Conservation (phyloP, 495 filamentous ascomycete species). For the Thermochaetoides thermophila region DNA sequence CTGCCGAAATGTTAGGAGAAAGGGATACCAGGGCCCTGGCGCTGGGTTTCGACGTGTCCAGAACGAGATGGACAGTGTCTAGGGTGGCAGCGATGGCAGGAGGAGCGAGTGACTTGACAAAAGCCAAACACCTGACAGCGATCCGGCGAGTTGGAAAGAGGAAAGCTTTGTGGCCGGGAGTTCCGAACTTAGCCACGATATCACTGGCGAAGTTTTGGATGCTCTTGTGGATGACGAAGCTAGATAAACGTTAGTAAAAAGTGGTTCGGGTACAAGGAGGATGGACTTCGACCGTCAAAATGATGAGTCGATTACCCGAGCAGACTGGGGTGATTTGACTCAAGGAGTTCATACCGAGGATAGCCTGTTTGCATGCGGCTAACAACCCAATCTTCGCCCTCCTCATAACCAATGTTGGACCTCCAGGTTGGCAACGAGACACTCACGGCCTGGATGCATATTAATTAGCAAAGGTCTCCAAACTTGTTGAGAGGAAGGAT, state of each 20-base stretch:
- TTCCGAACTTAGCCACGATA: conserved; percentile 49
- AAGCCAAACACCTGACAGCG: conserved; percentile 54
- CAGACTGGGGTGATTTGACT: no score
- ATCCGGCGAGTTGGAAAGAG: conserved; percentile 59
- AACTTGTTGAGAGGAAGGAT: no score
- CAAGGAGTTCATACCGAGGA: conserved; percentile 65
- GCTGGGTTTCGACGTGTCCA: conserved; percentile 34
- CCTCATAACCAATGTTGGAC: conserved; percentile 82
- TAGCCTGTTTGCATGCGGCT: conserved; percentile 81
- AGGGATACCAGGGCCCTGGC: conserved; percentile 30
- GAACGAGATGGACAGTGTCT: conserved; percentile 51
- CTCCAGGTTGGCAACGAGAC: conserved; percentile 92
- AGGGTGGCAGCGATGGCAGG: conserved; percentile 33
- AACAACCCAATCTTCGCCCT: conserved; percentile 76
- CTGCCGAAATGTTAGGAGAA: conserved; percentile 43
- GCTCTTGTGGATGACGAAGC: conserved; percentile 81
- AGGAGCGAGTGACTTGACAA: conserved; percentile 46
- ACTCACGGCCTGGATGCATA: conserved; percentile 83
- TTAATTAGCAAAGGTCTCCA: no score
- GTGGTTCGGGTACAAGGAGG: neutral
- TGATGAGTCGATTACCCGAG: neutral
- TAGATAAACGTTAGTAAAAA: conserved; percentile 12
- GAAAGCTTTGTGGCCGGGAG: conserved; percentile 50
- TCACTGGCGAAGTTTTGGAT: conserved; percentile 61
- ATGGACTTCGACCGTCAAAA: no score